Percentiles rank a stretch among this genome's conserved stretches.
These are phyloP conservation scores for Psilocybe cyanescens DNA, from an alignment of 768 basidiomycete species.

Conservation along the genomic window DNA sequence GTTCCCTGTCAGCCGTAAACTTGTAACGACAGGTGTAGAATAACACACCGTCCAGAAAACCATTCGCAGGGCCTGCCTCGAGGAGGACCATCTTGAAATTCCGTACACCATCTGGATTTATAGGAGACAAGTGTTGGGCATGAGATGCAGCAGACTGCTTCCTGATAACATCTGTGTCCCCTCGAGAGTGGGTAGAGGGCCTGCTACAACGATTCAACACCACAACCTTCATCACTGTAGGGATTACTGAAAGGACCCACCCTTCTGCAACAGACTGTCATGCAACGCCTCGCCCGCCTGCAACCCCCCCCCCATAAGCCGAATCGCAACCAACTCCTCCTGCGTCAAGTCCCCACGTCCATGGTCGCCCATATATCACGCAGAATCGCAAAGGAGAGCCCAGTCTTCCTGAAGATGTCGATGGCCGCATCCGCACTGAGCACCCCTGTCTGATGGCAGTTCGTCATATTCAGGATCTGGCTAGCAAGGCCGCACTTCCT, in stretches of 20 bases:
- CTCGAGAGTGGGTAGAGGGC: conserved; percentile 47
- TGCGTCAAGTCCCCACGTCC: conserved; percentile 59
- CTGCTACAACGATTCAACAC: conserved; percentile 40
- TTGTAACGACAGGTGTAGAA: not conserved
- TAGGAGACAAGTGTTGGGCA: conserved; percentile 41
- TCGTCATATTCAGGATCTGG: conserved; percentile 29
- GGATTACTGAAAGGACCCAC: conserved; percentile 38
- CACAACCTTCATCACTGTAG: not conserved
- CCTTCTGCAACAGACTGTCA: conserved; percentile 42
- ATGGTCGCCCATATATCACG: conserved; percentile 66
- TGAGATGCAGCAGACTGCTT: conserved; percentile 23
- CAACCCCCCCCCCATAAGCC: conserved; percentile 69
- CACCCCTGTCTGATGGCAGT: conserved; percentile 26
- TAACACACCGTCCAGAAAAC: conserved; percentile 53
- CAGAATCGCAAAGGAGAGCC: conserved; percentile 55
- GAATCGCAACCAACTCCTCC: conserved; percentile 58
- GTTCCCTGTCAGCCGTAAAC: conserved; percentile 1
- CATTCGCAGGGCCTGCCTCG: conserved; percentile 51
- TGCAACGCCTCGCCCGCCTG: conserved; percentile 53
- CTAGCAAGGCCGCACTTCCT: conserved; percentile 32
- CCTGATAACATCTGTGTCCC: conserved; percentile 27
- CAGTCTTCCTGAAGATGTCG: conserved; percentile 58
- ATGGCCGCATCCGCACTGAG: conserved; percentile 50
- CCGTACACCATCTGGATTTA: conserved; percentile 53
- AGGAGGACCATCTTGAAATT: conserved; percentile 61